Conservation (phyloP, 2,329 filamentous ascomycete genomes). For the Scedosporium aurantiacum region DNA sequence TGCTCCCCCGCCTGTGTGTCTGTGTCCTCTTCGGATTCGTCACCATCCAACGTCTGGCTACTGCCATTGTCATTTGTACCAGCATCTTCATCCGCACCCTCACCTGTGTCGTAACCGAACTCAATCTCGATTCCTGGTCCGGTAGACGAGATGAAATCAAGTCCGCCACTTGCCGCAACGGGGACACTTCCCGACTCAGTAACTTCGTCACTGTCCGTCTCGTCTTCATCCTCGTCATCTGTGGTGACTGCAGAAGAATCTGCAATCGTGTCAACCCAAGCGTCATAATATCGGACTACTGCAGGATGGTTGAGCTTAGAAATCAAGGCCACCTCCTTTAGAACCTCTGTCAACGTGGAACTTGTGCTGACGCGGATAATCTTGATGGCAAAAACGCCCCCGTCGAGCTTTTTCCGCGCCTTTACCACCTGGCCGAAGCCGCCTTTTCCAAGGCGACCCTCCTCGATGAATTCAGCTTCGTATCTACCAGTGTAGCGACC, state of each 20-base stretch:
- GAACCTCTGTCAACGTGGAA: slow-evolving; percentile 56
- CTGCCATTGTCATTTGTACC: slow-evolving; percentile 26
- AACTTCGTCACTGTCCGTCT: slow-evolving; percentile 22
- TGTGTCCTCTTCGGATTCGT: slow-evolving; percentile 11
- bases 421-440: slow-evolving; percentile 96
- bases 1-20: slow-evolving; percentile 9
- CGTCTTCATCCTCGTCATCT: slow-evolving; percentile 45
- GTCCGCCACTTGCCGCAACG: slow-evolving; percentile 61
- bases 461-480: slow-evolving; percentile 79
- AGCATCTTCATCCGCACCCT: slow-evolving; percentile 21
- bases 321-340: slow-evolving; percentile 77
- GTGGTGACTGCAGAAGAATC: slow-evolving; percentile 30
- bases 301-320: slow-evolving; percentile 87
- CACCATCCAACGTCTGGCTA: slow-evolving; percentile 23
- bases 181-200: slow-evolving; percentile 17
- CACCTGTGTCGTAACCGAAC: slow-evolving; percentile 52
- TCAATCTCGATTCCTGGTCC: slow-evolving; percentile 66
- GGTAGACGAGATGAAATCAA: slow-evolving; percentile 89
- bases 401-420: slow-evolving; percentile 86
- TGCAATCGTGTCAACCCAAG: slow-evolving; percentile 73
- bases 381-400: slow-evolving; percentile 90
- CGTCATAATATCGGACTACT: slow-evolving; percentile 83
- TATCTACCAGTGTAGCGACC: slow-evolving; percentile 48
- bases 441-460: slow-evolving; percentile 79
- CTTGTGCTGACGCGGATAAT: slow-evolving; percentile 63